These are phyloP conservation scores for Trypanosoma avium DNA, from an alignment of 208 protist genomes.

Conservation along the genomic window DNA sequence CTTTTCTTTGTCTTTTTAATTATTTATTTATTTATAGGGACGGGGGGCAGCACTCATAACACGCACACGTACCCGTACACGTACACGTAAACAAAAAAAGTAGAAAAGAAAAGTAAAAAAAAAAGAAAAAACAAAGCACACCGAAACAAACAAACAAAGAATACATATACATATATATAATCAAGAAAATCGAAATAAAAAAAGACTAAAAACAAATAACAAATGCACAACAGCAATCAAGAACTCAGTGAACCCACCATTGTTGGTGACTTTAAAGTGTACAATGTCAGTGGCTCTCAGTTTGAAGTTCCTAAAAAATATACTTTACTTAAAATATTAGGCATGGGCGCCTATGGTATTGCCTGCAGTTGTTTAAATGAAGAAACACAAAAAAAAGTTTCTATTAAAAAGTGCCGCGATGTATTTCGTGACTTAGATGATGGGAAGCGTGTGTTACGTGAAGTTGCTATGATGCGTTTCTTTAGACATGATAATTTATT, in stretches of 20 bases:
- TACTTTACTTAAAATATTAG: slow-evolving; percentile 88
- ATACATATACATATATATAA: neutral
- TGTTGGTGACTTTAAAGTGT: slow-evolving; percentile 85
- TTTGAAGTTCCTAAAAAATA: slow-evolving; percentile 84
- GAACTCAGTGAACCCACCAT: slow-evolving; percentile 78
- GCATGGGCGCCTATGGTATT: slow-evolving; percentile 96
- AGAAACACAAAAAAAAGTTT: slow-evolving; percentile 82
- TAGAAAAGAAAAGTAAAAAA: slow-evolving; percentile 1
- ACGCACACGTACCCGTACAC: neutral
- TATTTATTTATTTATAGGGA: neutral
- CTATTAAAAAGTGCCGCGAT: slow-evolving; percentile 90
- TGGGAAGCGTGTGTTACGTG: slow-evolving; percentile 90
- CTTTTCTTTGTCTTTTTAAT: neutral
- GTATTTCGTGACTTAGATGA: slow-evolving; percentile 90
- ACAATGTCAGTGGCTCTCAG: slow-evolving; percentile 77
- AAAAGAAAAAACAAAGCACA: neutral
- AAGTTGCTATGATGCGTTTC: slow-evolving; percentile 93
- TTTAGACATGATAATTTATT: slow-evolving; percentile 93
- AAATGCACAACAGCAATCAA: slow-evolving; percentile 87
- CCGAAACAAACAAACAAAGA: neutral
- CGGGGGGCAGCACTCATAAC: too few relatives aligned
- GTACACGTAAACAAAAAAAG: neutral
- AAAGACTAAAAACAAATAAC: neutral
- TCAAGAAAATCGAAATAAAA: slow-evolving; percentile 11
- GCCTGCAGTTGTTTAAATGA: slow-evolving; percentile 92